Evolutionary conservation across 1,284 basidiomycete species (phyloP), one percentile per base, ranked within the genome.

Genomic region (Puccinia coronata): DNA sequence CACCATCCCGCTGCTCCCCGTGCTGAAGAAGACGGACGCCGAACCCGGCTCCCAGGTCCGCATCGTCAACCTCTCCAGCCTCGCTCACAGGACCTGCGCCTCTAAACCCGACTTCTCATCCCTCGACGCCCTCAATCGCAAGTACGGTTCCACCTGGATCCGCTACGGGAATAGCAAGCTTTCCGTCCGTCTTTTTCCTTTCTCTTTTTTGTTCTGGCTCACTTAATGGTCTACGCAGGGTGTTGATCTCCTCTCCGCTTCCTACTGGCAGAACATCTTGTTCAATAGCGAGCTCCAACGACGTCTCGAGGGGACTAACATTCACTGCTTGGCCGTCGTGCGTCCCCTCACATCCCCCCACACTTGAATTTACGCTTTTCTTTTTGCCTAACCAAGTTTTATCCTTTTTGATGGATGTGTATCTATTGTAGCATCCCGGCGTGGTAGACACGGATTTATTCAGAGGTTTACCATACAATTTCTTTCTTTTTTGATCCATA

Each of bases 211-310:
- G 18, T 36, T 49, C 36, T 34, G 14, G 34, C 0, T 63, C 61
- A 1, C 39, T 63, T 9, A 9, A 31, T 34, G 14, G 34, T 0
- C 34, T 28, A 1, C 39, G 28, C 25, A 9, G 23, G 55, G n/a
- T 39, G 12, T 5, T 65, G 34, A 43, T 41, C 20, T 25, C n/a
- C 25, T 72, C 34, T 25, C 18, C 14, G 36, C 1, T 18, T 55
- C 18, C 28, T 43, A 9, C 18, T n/a, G 5, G 1, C 39, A 80
- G 77, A 80, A 80, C 41, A 71, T 80, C 36, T 57, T 80, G 36
- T 80, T 80, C 39, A 80, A 80, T 71, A 70, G 49, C 53, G 49
- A 70, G 43, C 53, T 80, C 20, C 77, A 80, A 47, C 59, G 49
- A 61, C 39, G 67, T 23, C 28, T 80, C 6, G 51, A 80, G 20